Evolutionary conservation across 2,329 filamentous ascomycete species (phyloP).

Genomic region (Fusarium sp.): DNA sequence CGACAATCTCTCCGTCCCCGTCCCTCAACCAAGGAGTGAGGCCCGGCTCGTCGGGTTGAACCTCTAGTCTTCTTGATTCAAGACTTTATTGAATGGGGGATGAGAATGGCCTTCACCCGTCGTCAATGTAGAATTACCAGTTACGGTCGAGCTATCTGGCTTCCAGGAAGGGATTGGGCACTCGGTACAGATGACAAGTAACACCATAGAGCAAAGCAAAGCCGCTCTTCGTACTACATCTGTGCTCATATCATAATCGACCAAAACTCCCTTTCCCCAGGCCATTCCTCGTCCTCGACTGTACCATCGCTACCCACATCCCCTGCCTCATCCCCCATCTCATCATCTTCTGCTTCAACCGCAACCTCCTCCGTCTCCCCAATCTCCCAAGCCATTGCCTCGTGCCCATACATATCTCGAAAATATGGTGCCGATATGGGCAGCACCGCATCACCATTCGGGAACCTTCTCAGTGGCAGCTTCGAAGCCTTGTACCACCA

Average conservation of each 20-base stretch:
- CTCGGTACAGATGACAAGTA: neutral
- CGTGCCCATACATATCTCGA: neutral
- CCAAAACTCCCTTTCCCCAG: neutral
- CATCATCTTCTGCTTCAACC: neutral
- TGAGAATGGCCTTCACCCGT: neutral
- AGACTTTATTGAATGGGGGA: neutral
- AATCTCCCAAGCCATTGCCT: conserved; percentile 11
- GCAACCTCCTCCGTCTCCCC: neutral
- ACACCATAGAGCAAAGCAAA: neutral
- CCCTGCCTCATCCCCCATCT: neutral
- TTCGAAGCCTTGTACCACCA: conserved; percentile 38
- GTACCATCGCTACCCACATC: neutral
- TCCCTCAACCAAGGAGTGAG: no score
- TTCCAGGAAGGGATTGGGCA: no score
- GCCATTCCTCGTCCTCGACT: neutral
- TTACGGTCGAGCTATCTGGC: neutral
- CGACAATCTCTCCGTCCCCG: no score
- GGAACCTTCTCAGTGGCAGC: conserved; percentile 35
- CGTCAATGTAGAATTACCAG: neutral
- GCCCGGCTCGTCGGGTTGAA: neutral
- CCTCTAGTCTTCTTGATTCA: neutral
- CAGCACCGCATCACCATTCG: conserved; percentile 29
- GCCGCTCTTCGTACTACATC: no score
- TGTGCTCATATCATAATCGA: neutral
- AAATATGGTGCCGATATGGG: conserved; percentile 15